phyloP scores from a whole-genome alignment of 257 asterid species.

The Verbascum thapsus region DNA sequence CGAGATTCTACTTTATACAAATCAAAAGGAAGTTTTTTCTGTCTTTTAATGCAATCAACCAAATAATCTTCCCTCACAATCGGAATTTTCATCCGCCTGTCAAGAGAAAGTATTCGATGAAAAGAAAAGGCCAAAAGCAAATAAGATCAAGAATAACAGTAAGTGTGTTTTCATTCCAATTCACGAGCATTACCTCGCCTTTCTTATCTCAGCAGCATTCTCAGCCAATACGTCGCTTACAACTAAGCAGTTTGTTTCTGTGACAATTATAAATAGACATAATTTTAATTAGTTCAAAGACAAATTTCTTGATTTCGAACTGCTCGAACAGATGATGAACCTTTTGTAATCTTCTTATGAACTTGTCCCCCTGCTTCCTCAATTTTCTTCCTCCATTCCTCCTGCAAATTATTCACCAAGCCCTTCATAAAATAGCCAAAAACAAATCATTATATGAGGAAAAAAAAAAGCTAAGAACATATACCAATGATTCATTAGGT shows the following conservation, averaged over 20 bases:
- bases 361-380: constrained; percentile 81
- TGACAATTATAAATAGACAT: constrained; percentile 28
- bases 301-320: too few relatives aligned
- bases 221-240: constrained; percentile 50
- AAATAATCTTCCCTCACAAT: constrained; percentile 84
- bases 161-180: too few relatives aligned
- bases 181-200: constrained; percentile 74
- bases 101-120: constrained; percentile 26
- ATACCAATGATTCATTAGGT: constrained; percentile 54
- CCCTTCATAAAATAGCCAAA: not conserved
- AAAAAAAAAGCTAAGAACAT: constrained; percentile 22
- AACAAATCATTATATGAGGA: constrained; percentile 13
- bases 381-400: constrained; percentile 67
- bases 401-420: constrained; percentile 49
- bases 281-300: constrained; percentile 13
- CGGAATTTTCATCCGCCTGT: constrained; percentile 91
- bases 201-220: constrained; percentile 66
- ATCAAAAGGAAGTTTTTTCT: constrained; percentile 81
- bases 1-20: constrained; percentile 62
- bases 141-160: constrained; percentile 11
- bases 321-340: constrained; percentile 37
- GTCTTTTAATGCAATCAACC: constrained; percentile 66
- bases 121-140: constrained; percentile 9
- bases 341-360: constrained; percentile 67
- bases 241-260: constrained; percentile 85